Base-by-base conservation (phyloP, 345 rosid genomes). In the Orychophragmus violaceus region DNA sequence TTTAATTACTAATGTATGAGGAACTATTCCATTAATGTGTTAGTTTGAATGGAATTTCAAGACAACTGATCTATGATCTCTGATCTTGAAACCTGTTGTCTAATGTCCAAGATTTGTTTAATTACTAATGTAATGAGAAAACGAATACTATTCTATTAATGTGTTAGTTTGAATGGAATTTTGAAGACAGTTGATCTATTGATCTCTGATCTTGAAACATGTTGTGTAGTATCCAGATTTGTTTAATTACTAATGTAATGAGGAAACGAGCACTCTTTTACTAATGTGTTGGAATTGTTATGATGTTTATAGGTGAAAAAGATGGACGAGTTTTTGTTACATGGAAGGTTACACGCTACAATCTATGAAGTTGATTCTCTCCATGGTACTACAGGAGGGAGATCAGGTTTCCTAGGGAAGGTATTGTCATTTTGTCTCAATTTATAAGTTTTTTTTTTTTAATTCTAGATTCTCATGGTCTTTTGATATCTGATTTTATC, bases 331-430 rank as follows among this genome's bases (percentile, higher is more conserved):
- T 73, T 71, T 60, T 73, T 77, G 65, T 63, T 92, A 17, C 97
- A 92, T 48, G 98, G 98, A 25, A 90, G 89, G 52, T 77, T 92
- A 41, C 97, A n/a, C n/a, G n/a, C n/a, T n/a, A n/a, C n/a, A n/a
- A n/a, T n/a, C n/a, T n/a, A n/a, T n/a, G n/a, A n/a, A 66, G 93
- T 83, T 45, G 91, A 92, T 72, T 57, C 36, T 41, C 85, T 92
- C 72, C 76, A 78, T 21, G 13, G 18, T 4, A 36, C 23, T 8
- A 82, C 78, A 1, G 76, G 51, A 55, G 82, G 83, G 14, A 86
- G 83, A 24, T 70, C 75, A 71, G 84, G 82, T 69, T 82, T 92
- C 82, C 81, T 92, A 10, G 82, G 80, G 42, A 75, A 82, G 95
- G 98, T 92, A 61, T 29, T 1, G 17, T 78, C 11, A 2, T 14